A percentile compares a stretch with the other conserved stretches of the same genome.
These are phyloP conservation scores for Alternaria sp. DNA, from an alignment of 2,329 filamentous ascomycete genomes.

Conservation along the genomic window DNA sequence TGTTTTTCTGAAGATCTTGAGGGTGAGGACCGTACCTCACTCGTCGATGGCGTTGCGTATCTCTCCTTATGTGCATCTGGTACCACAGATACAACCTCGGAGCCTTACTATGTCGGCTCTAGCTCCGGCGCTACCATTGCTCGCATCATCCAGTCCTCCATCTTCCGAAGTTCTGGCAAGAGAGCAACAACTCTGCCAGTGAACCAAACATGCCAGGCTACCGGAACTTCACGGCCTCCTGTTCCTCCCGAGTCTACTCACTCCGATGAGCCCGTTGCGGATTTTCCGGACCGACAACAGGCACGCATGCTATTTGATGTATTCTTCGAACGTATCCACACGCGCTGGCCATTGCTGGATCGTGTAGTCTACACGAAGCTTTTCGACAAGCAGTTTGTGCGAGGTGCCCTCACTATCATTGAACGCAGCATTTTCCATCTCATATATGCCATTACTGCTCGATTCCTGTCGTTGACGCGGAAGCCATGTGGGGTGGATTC, in stretches of 20 bases:
- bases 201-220: background rate
- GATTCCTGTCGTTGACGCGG: constrained; percentile 33
- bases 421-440: constrained; percentile 32
- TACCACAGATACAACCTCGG: constrained; percentile 27
- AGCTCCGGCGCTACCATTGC: constrained; percentile 38
- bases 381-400: constrained; percentile 27
- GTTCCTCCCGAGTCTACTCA: constrained; percentile 5
- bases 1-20: constrained; percentile 18
- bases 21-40: constrained; percentile 29
- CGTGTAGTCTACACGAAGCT: constrained; percentile 28
- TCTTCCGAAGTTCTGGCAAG: constrained; percentile 21
- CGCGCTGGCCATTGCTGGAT: constrained; percentile 35
- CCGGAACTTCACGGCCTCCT: background rate
- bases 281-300: constrained; percentile 20
- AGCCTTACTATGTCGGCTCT: constrained; percentile 36
- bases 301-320: constrained; percentile 30
- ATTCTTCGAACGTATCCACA: constrained; percentile 36
- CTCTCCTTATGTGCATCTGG: constrained; percentile 36
- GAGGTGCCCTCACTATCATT: constrained; percentile 24
- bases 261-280: background rate
- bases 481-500: constrained; percentile 32
- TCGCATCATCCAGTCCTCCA: constrained; percentile 33
- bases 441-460: constrained; percentile 36
- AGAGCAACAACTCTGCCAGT: background rate
- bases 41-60: constrained; percentile 37